Evolutionary conservation across 495 filamentous ascomycete species (phyloP), one percentile per base, ranked within the genome.

Genomic region (Rusavskia elegans): DNA sequence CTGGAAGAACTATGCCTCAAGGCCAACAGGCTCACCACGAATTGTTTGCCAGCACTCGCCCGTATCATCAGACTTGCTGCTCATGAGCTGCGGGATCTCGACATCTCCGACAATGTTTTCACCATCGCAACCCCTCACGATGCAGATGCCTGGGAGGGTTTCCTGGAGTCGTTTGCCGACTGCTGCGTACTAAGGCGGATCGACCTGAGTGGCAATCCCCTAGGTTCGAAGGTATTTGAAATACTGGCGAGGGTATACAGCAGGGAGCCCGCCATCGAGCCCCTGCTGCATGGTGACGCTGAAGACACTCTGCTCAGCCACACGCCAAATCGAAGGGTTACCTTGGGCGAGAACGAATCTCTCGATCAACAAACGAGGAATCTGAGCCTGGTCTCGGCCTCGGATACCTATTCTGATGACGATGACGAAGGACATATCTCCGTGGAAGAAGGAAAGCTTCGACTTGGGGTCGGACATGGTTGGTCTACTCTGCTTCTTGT

Each of bases 1-100:
- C 59, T 77, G 16, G 68, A 72, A 21, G 72, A 74, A 50, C 56
- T 77, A 16, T 68, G 70, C 51, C 60, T 77, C 8, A 62, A 62
- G 16, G 60, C 58, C 20, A 76, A 76, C 53, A 36, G 48, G 3
- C 59, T 77, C 20, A 74, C 66, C 6, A 57, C 66, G 4, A 45
- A 53, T 1, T 64, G 65, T 10, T 62, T 77, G 27, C 51, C 56
- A 25, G 57, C 61, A 39, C 63, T 77, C 8, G 63, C 66, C 1
- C 58, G 62, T 30, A 59, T 75, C 32, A 63, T 77, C 39, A 53
- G 51, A 3, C 50, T 67, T 8, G 65, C 62, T 4, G 46, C 59
- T n/a, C 59, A 61, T 16, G 71, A 75, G 46, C 55, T 77, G 9
- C 66, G 66, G 45, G 68, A 71, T 39, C 54, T 77, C n/a, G 67